A percentile compares a stretch with the other conserved stretches of the same genome.
Conservation (phyloP, 768 basidiomycete genomes). For the Postia placenta region DNA sequence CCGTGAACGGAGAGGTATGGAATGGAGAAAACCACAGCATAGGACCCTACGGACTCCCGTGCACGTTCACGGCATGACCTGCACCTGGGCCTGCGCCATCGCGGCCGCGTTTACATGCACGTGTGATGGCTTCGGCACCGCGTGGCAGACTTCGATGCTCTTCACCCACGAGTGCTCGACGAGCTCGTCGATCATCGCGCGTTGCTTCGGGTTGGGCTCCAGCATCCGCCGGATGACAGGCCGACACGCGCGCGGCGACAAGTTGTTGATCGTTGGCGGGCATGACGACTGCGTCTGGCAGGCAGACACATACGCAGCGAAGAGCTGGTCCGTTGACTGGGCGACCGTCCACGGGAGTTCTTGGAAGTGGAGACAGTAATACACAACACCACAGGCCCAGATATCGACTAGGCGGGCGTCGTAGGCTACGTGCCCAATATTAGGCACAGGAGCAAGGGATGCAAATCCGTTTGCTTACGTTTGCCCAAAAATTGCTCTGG, state of each 20-base stretch:
- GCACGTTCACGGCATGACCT: slow-evolving; percentile 22
- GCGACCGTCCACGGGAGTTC: slow-evolving; percentile 98
- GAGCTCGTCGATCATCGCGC: slow-evolving; percentile 76
- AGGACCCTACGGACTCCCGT: not conserved
- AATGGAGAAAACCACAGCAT: slow-evolving; percentile 1
- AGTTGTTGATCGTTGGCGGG: slow-evolving; percentile 77
- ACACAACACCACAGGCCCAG: slow-evolving; percentile 96
- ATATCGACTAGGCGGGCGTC: slow-evolving; percentile 96
- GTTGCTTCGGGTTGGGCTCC: slow-evolving; percentile 82
- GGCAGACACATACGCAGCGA: slow-evolving; percentile 64
- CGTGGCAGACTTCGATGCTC: slow-evolving; percentile 78
- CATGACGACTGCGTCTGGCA: slow-evolving; percentile 42
- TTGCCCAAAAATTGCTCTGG: slow-evolving; percentile 96
- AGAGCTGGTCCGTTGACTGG: slow-evolving; percentile 75
- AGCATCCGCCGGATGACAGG: slow-evolving; percentile 87
- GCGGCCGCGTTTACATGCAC: slow-evolving; percentile 52
- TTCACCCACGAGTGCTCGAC: slow-evolving; percentile 74
- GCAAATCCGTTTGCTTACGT: slow-evolving; percentile 60
- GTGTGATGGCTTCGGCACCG: slow-evolving; percentile 56
- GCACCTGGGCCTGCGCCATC: slow-evolving; percentile 49
- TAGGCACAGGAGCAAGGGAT: slow-evolving; percentile 30
- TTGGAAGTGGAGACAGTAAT: slow-evolving; percentile 97
- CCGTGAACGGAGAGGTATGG: slow-evolving; percentile 2
- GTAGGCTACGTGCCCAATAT: slow-evolving; percentile 59
- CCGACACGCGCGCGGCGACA: slow-evolving; percentile 81